A percentile compares a stretch with the other conserved stretches of the same genome.
phyloP scores from a whole-genome alignment of 2,329 filamentous ascomycete species.

The Fusarium multiceps region DNA sequence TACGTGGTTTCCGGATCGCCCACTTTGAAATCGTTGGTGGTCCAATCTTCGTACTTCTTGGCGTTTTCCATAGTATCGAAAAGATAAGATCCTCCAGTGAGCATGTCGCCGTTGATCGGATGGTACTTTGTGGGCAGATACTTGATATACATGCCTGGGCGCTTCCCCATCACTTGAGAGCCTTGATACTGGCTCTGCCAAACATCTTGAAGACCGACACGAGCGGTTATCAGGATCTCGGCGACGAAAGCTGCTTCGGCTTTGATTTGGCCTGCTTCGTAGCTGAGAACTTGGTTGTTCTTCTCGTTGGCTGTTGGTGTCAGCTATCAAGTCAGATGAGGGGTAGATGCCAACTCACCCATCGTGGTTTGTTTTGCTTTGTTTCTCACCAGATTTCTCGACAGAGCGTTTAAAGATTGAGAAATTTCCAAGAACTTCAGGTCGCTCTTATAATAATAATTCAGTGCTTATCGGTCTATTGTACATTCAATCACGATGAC shows the following conservation, averaged over 20 bases:
- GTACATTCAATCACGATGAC: not conserved
- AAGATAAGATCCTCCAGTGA: slow-evolving; percentile 34
- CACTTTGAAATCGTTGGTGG: slow-evolving; percentile 38
- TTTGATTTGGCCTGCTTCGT: slow-evolving; percentile 14
- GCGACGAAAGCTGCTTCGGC: slow-evolving; percentile 33
- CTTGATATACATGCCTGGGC: slow-evolving; percentile 39
- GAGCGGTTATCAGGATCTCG: slow-evolving; percentile 24
- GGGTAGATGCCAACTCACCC: not conserved
- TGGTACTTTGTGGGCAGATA: slow-evolving; percentile 32
- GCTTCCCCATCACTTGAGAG: slow-evolving; percentile 32
- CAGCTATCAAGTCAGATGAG: not conserved
- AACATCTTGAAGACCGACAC: slow-evolving; percentile 30
- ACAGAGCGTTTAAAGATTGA: rapidly evolving
- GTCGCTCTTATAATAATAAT: not conserved
- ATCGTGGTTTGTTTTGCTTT: not conserved
- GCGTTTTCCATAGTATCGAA: slow-evolving; percentile 32
- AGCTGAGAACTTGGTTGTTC: not conserved
- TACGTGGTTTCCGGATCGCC: slow-evolving; percentile 36
- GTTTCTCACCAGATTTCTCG: not conserved
- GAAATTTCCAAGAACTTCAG: too few species aligned
- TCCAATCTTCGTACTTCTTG: slow-evolving; percentile 29
- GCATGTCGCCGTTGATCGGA: slow-evolving; percentile 29
- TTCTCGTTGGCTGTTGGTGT: not conserved
- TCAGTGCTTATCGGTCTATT: not conserved
- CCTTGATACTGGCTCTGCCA: slow-evolving; percentile 33